phyloP scores from a whole-genome alignment of 345 rosid genomes.

The Syzygium grande region DNA sequence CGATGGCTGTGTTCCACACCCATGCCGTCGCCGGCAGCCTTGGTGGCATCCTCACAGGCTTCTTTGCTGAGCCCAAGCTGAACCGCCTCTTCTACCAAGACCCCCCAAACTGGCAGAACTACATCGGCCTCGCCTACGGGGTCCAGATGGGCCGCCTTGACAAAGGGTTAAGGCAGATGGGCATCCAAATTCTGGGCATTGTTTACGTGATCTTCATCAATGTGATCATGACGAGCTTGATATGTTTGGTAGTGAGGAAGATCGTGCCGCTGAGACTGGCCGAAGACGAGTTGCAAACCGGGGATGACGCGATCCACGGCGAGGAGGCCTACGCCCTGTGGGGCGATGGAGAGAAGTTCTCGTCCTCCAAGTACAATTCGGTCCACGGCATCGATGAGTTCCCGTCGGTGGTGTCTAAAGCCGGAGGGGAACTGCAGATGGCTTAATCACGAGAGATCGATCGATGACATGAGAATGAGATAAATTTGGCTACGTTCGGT shows the following conservation, averaged over 20 bases:
- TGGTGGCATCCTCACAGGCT: conserved; percentile 55
- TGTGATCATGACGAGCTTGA: conserved; percentile 23
- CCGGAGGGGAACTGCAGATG: conserved; percentile 35
- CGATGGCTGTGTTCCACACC: conserved; percentile 71
- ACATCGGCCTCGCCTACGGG: conserved; percentile 46
- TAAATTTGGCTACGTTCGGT: neutral
- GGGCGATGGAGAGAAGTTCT: conserved; percentile 69
- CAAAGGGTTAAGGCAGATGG: conserved; percentile 50
- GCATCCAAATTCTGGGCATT: conserved; percentile 47
- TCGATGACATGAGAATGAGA: neutral
- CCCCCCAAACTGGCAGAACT: conserved; percentile 25
- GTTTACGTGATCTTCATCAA: conserved; percentile 27
- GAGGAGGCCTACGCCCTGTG: conserved; percentile 65
- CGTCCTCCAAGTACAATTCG: conserved; percentile 33
- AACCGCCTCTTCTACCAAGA: conserved; percentile 34
- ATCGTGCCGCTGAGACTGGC: conserved; percentile 42
- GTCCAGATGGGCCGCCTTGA: conserved; percentile 8
- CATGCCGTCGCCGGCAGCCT: conserved; percentile 59
- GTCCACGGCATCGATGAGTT: conserved; percentile 8
- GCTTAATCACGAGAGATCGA: conserved; percentile 5
- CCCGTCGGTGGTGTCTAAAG: neutral
- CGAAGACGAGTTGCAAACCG: conserved; percentile 44
- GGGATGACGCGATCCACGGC: conserved; percentile 62
- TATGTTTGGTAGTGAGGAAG: conserved; percentile 30
- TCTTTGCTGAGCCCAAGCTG: conserved; percentile 59